Base-by-base conservation (phyloP, 257 asterid genomes). In the Forsythia viridissima region DNA sequence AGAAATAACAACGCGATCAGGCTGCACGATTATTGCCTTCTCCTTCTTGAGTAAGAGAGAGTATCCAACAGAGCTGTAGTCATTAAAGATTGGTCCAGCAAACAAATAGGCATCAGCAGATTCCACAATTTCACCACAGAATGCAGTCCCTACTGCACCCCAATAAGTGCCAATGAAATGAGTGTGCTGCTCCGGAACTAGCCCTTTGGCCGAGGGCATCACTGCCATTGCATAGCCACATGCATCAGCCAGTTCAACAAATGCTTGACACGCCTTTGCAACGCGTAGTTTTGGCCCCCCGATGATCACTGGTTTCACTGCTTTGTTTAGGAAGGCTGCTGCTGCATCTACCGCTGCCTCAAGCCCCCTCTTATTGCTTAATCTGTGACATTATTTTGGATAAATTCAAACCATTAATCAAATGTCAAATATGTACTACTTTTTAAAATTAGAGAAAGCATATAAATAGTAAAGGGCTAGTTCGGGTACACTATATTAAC, bases 141-240 rank as follows among this genome's bases (percentile, higher is more conserved):
- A 93, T 24, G 93, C 81, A 1, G 97, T 90, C 76, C 97, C 85
- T 4, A 92, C 93, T 1, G 96, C 93, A 1, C 96, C 98, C 94
- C 96, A 92, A 34, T 93, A 93, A 0, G 96, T 93, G 71, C 96
- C 98, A 38, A 90, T 90, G 92, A 92, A 92, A 51, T 80, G 96
- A 6, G 92, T 88, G 80, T 92, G 97, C 46, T 83, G 76, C 83
- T 92, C 98, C 3, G 97, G 90, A 18, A 93, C 96, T 0, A 88
- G 88, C 16, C 98, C 97, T 80, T 93, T 93, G n/a, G 96, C 98
- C 0, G 96, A 93, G 6, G 98, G 98, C 96, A 93, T 93, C 6
- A 77, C 87, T 0, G 87, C 91, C 30, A 93, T 59, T 2, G 98
- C 85, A 43, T 85, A 92, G 12, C 93, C 96, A 44, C 88, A 80